These are phyloP conservation scores for Chenopodium album DNA, from an alignment of 148 eudicot genomes.

Conservation along the genomic window DNA sequence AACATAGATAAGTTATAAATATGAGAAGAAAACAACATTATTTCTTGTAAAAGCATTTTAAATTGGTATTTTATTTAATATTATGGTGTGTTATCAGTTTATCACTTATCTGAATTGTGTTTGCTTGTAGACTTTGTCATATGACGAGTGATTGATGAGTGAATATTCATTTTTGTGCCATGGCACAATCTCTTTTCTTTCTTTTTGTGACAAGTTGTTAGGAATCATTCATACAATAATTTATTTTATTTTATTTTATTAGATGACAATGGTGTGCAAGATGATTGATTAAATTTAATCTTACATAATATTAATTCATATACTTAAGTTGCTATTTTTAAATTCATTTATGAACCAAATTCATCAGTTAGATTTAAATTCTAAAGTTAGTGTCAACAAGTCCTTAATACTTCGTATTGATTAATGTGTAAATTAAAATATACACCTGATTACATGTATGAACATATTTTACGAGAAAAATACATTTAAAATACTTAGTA, in stretches of 20 bases:
- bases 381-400: no score
- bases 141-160: neutral
- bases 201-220: neutral
- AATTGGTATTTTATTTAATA: no score
- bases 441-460: no score
- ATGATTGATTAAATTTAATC: neutral
- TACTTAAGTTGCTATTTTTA: no score
- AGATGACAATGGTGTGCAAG: neutral
- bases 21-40: neutral
- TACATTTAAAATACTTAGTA: no score
- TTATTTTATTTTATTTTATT: neutral
- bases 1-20: neutral
- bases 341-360: no score
- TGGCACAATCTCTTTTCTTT: neutral
- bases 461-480: no score
- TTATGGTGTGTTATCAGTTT: neutral
- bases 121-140: neutral
- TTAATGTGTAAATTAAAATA: no score
- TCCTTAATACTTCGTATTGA: no score
- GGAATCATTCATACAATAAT: neutral
- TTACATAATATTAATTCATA: neutral
- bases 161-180: neutral
- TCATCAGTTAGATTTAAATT: no score
- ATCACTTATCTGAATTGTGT: neutral
- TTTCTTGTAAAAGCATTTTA: no score